Conservation (phyloP, 352 stramenopile genomes). For the Globisporangium solare region DNA sequence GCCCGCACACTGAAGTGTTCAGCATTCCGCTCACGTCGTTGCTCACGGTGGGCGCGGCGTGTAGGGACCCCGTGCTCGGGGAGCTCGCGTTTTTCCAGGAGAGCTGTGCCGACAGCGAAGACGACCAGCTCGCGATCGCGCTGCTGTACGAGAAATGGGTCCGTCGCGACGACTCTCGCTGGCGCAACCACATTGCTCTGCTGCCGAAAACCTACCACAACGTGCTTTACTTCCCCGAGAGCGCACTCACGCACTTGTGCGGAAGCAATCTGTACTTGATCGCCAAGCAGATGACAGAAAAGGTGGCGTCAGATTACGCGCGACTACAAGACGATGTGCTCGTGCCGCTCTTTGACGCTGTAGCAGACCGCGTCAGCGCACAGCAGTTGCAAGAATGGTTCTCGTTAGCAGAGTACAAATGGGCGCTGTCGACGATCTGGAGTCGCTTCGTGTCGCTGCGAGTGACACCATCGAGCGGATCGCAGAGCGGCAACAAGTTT, state of each 20-base stretch:
- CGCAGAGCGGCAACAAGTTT: conserved; percentile 6
- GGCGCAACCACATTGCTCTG: conserved; percentile 58
- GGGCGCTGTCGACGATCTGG: conserved; percentile 84
- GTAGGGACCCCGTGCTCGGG: conserved; percentile 25
- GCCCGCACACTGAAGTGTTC: conserved; percentile 65
- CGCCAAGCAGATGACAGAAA: conserved; percentile 54
- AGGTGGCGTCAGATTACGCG: conserved; percentile 49
- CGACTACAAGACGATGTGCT: conserved; percentile 34
- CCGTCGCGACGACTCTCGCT: conserved; percentile 34
- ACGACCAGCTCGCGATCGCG: conserved; percentile 61
- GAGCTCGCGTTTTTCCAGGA: conserved; percentile 48
- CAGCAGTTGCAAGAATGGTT: conserved; percentile 29
- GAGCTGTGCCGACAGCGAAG: conserved; percentile 37
- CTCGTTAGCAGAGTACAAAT: conserved; percentile 72
- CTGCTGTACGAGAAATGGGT: conserved; percentile 74
- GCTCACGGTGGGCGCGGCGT: conserved; percentile 43
- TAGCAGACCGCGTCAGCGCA: conserved; percentile 12
- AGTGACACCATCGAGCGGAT: conserved; percentile 21
- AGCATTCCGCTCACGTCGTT: conserved; percentile 56
- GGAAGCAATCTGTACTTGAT: conserved; percentile 68
- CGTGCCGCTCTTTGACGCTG: conserved; percentile 42
- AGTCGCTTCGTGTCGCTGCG: conserved; percentile 76
- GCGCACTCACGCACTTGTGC: conserved; percentile 33
- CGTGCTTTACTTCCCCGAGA: conserved; percentile 50
- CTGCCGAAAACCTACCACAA: conserved; percentile 66